Percentiles rank a stretch among this genome's conserved stretches.
Evolutionary conservation across 352 stramenopile genomes (phyloP).

Genomic region (Phytopythium helicoides): DNA sequence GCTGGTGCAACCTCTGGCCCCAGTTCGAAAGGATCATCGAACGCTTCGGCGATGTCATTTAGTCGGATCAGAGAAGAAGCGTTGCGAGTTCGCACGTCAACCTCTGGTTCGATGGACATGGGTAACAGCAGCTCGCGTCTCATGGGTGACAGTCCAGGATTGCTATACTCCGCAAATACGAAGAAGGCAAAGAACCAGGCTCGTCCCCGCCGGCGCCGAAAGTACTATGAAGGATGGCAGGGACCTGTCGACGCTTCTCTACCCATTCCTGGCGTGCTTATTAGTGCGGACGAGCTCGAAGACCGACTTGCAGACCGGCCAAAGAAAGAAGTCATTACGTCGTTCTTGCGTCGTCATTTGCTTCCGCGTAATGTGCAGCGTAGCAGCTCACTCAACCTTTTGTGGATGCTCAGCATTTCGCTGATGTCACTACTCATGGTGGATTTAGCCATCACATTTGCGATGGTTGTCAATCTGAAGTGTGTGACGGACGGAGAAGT

Average conservation of each 20-base stretch:
- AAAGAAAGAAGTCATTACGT: conserved; percentile 30
- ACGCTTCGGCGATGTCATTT: conserved; percentile 4
- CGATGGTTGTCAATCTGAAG: conserved; percentile 77
- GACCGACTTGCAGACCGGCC: conserved; percentile 51
- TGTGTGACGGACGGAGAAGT: conserved; percentile 74
- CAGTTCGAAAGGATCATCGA: background rate
- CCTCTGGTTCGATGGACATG: conserved; percentile 31
- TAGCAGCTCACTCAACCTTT: conserved; percentile 48
- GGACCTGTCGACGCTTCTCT: conserved; percentile 71
- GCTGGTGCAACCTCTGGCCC: background rate
- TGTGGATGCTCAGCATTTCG: conserved; percentile 70
- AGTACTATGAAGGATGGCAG: conserved; percentile 70
- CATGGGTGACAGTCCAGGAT: conserved; percentile 3
- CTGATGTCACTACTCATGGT: conserved; percentile 68
- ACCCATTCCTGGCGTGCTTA: conserved; percentile 67
- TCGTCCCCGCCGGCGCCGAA: conserved; percentile 23
- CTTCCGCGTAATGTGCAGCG: conserved; percentile 55
- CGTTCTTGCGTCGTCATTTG: conserved; percentile 46
- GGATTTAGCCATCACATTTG: conserved; percentile 77
- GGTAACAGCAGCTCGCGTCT: background rate
- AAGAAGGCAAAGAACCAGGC: conserved; percentile 22
- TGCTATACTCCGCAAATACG: conserved; percentile 2
- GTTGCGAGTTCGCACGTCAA: conserved; percentile 58
- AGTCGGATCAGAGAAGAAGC: conserved; percentile 75
- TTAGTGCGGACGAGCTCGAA: conserved; percentile 62